Evolutionary conservation across 257 asterid genomes (phyloP).

Genomic region (Solanum ahanhuiri): DNA sequence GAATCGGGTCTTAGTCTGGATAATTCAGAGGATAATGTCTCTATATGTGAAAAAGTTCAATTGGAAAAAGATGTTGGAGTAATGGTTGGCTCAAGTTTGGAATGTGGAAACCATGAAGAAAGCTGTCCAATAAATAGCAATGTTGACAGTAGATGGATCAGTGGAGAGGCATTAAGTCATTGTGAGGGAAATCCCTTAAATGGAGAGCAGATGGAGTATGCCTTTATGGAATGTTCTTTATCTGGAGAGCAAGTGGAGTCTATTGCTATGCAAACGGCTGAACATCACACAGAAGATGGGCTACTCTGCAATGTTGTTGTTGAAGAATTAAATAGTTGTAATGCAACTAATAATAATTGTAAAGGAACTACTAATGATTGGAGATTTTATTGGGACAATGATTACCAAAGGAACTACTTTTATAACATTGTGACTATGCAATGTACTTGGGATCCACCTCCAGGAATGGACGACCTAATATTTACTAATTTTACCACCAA

Average conservation of each 20-base stretch:
- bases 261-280: conserved; percentile 1
- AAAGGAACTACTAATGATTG: conserved; percentile 32
- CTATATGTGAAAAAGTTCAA: conserved; percentile 4
- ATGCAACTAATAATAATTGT: conserved; percentile 4
- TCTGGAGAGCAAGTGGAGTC: background rate
- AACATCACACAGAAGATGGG: conserved; percentile 14
- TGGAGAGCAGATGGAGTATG: conserved; percentile 12
- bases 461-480: conserved; percentile 38
- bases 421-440: conserved; percentile 46
- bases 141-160: conserved; percentile 8
- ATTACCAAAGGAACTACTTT: conserved; percentile 49
- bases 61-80: conserved; percentile 7
- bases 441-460: conserved; percentile 84
- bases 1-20: conserved; percentile 14
- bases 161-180: background rate
- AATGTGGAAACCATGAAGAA: conserved; percentile 20
- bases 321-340: conserved; percentile 6
- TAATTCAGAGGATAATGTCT: conserved; percentile 1
- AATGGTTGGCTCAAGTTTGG: conserved; percentile 5
- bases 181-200: conserved; percentile 10
- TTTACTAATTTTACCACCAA: conserved; percentile 11
- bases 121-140: conserved; percentile 26
- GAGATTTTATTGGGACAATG: conserved; percentile 56
- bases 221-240: conserved; percentile 6
- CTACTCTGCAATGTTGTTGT: conserved; percentile 5